These are phyloP conservation scores for Colletotrichum navitas DNA, from an alignment of 2,329 filamentous ascomycete species.

Conservation along the genomic window DNA sequence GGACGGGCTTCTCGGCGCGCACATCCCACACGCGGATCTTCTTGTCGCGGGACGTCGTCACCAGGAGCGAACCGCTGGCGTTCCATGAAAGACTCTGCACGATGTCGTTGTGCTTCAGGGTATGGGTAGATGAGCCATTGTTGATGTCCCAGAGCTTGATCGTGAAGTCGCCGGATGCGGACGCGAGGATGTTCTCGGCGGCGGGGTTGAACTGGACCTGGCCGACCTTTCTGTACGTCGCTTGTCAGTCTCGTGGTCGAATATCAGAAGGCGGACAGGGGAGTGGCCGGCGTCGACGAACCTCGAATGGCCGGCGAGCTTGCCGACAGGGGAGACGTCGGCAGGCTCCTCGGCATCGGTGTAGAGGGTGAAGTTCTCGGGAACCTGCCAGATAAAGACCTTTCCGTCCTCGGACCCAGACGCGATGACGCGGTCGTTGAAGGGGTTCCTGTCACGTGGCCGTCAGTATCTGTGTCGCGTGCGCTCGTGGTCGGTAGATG, in stretches of 20 bases:
- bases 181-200: constrained; percentile 94
- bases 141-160: constrained; percentile 97
- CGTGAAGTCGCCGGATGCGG: constrained; percentile 92
- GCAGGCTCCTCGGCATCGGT: constrained; percentile 86
- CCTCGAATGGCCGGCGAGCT: constrained; percentile 89
- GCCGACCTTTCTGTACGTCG: constrained; percentile 82
- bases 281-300: constrained; percentile 52
- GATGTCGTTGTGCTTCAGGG: constrained; percentile 89
- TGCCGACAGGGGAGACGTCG: constrained; percentile 84
- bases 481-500: constrained; percentile 23
- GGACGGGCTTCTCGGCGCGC: constrained; percentile 87
- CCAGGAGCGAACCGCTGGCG: constrained; percentile 85
- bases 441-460: constrained; percentile 79
- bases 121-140: constrained; percentile 79
- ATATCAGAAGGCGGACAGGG: background rate
- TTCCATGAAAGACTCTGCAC: constrained; percentile 98
- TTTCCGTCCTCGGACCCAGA: constrained; percentile 98
- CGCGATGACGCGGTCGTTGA: constrained; percentile 92
- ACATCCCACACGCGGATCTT: constrained; percentile 98
- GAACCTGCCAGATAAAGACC: constrained; percentile 96
- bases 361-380: constrained; percentile 85
- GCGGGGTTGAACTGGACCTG: constrained; percentile 98
- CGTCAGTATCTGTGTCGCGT: constrained; percentile 47
- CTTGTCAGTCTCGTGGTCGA: constrained; percentile 15
- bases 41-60: constrained; percentile 97